Evolutionary conservation across 352 stramenopile species (phyloP).

Genomic region (Phytophthora niederhauseri): DNA sequence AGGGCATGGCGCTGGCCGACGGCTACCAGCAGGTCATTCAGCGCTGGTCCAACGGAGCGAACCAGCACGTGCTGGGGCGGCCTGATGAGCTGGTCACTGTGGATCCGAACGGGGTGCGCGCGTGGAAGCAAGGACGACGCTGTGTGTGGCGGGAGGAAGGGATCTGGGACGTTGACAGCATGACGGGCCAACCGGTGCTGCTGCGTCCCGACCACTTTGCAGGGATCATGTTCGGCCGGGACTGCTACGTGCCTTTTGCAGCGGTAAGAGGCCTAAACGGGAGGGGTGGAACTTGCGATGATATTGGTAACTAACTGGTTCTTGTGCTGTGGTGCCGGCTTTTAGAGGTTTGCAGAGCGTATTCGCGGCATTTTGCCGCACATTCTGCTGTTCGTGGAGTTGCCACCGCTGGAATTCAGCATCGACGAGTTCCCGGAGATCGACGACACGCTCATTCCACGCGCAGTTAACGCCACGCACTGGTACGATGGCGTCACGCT

Average conservation of each 20-base stretch:
- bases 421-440: conserved; percentile 73
- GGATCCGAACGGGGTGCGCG: conserved; percentile 57
- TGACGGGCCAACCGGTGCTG: conserved; percentile 47
- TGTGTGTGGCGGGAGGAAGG: conserved; percentile 89
- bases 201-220: conserved; percentile 77
- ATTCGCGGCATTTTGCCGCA: conserved; percentile 69
- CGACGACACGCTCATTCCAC: conserved; percentile 54
- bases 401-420: conserved; percentile 80
- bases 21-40: conserved; percentile 63
- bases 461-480: conserved; percentile 85
- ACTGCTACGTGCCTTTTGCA: conserved; percentile 87
- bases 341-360: conserved; percentile 54
- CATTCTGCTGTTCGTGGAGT: conserved; percentile 79
- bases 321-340: conserved; percentile 8
- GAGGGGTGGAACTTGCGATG: neutral
- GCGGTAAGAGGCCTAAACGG: conserved; percentile 35
- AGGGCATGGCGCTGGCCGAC: conserved; percentile 82
- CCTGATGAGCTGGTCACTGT: conserved; percentile 54
- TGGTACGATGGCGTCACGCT: conserved; percentile 93
- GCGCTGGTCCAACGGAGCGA: conserved; percentile 78
- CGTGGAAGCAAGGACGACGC: conserved; percentile 65
- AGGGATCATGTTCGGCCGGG: conserved; percentile 67
- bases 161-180: conserved; percentile 67
- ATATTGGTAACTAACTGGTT: neutral
- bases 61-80: conserved; percentile 68